Evolutionary conservation across 495 filamentous ascomycete genomes (phyloP), one percentile per base, ranked within the genome.

Genomic region (Oidiodendron maius): DNA sequence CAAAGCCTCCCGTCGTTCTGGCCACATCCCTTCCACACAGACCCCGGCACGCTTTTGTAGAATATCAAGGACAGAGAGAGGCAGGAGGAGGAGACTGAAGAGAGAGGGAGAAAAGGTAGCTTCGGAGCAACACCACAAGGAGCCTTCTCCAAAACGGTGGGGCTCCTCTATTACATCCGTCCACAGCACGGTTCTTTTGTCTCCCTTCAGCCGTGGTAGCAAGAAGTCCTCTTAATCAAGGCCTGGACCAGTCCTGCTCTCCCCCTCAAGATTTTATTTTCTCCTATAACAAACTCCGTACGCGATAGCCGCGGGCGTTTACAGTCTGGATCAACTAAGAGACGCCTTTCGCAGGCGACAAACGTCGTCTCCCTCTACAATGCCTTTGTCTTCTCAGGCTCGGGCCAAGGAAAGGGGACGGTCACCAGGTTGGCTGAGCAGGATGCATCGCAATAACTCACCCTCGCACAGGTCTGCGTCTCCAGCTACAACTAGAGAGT

Each of bases 301-400:
- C 22, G 32, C 38, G 13, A 40, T 16, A 4, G 38, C 17, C 4
- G 26, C 42, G 44, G 24, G 44, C 28, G 26, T 24, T 42, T n/a
- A n/a, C 45, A 61, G 45, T 10, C 51, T 61, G 59, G 59, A 61
- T 46, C 52, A 55, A 30, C 4, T 61, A 51, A 52, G 59, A 21
- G 52, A 46, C 45, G 58, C 57, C 38, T 20, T 23, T 34, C 46
- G 50, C 17, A 50, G 55, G 46, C 59, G 53, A 23, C 47, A 48
- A 42, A 50, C 56, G 57, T 53, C 53, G 26, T 50, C 57, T n/a
- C 12, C 26, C n/a, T n/a, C n/a, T n/a, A n/a, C n/a, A n/a, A n/a
- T n/a, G n/a, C n/a, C n/a, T n/a, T n/a, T n/a, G n/a, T n/a, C n/a
- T n/a, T n/a, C n/a, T n/a, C n/a, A n/a, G n/a, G n/a, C n/a, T n/a